These are phyloP conservation scores for Trichophyton simii DNA, from an alignment of 2,329 filamentous ascomycete genomes.

Conservation along the genomic window DNA sequence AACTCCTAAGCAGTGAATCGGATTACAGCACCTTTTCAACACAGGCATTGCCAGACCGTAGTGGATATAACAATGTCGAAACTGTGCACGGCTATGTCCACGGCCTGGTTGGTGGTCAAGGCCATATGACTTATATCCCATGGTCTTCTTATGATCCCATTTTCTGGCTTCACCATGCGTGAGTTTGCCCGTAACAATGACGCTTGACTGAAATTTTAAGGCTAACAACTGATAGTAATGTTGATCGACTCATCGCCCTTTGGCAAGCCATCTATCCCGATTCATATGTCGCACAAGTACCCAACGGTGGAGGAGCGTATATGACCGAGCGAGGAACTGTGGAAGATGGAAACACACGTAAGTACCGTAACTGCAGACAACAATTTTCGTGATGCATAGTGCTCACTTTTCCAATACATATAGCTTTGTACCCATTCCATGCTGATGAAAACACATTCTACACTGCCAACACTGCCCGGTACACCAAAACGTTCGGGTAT, in stretches of 20 bases:
- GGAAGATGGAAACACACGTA: slow-evolving; percentile 42
- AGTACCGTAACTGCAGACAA: slow-evolving; percentile 11
- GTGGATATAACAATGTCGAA: slow-evolving; percentile 26
- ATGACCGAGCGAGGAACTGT: slow-evolving; percentile 44
- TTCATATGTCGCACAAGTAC: slow-evolving; percentile 50
- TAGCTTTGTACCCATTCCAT: slow-evolving; percentile 55
- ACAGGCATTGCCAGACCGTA: slow-evolving; percentile 11
- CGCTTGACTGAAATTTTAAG: background rate
- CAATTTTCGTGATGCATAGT: background rate
- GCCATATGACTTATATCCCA: slow-evolving; percentile 58
- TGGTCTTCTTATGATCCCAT: slow-evolving; percentile 68
- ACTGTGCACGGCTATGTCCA: slow-evolving; percentile 38
- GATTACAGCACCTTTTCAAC: slow-evolving; percentile 21
- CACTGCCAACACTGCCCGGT: slow-evolving; percentile 51
- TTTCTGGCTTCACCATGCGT: slow-evolving; percentile 62
- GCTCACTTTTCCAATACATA: background rate
- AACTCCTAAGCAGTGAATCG: slow-evolving; percentile 17
- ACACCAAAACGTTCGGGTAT: slow-evolving; percentile 55
- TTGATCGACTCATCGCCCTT: slow-evolving; percentile 62
- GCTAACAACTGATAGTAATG: slow-evolving; percentile 37
- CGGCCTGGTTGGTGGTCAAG: slow-evolving; percentile 44
- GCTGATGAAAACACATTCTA: slow-evolving; percentile 48
- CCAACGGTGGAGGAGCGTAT: slow-evolving; percentile 47
- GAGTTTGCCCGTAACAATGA: slow-evolving; percentile 11
- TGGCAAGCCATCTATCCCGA: slow-evolving; percentile 64